phyloP scores from a whole-genome alignment of 441 rosid genomes.

The Brassica balearica region DNA sequence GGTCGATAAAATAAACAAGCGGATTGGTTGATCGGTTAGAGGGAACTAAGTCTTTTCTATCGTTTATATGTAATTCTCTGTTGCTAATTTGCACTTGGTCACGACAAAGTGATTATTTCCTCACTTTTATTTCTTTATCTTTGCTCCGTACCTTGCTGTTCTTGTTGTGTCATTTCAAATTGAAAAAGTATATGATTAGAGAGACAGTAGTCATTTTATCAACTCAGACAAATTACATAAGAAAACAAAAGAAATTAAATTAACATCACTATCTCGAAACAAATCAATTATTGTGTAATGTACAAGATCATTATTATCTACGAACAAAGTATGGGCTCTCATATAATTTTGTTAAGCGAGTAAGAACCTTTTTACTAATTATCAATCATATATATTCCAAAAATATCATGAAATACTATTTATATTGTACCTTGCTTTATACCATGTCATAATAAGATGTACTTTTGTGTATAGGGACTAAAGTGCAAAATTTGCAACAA shows the following conservation, averaged over 20 bases:
- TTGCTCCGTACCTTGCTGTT: conserved; percentile 25
- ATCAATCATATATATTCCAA: conserved; percentile 40
- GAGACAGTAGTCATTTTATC: conserved; percentile 18
- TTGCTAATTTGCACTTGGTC: conserved; percentile 45
- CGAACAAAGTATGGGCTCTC: conserved; percentile 7
- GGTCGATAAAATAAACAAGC: conserved; percentile 4
- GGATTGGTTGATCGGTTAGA: conserved; percentile 37
- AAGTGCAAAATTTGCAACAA: conserved; percentile 44
- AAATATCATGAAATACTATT: conserved; percentile 22
- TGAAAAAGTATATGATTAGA: conserved; percentile 17
- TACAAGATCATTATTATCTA: not conserved
- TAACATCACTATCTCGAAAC: conserved; percentile 8
- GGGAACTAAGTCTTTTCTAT: conserved; percentile 10
- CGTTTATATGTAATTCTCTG: conserved; percentile 22
- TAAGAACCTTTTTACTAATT: conserved; percentile 20
- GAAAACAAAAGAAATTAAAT: not conserved
- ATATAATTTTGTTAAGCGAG: conserved; percentile 1
- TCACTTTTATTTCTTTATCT: conserved; percentile 34
- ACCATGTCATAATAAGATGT: conserved; percentile 24
- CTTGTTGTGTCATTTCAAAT: conserved; percentile 26
- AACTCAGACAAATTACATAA: not conserved
- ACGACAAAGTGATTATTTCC: conserved; percentile 46
- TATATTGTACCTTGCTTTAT: conserved; percentile 36
- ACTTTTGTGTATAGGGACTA: conserved; percentile 15
- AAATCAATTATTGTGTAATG: not conserved